Evolutionary conservation across 305 asterid genomes (phyloP).

Genomic region (Rubia tinctorum): DNA sequence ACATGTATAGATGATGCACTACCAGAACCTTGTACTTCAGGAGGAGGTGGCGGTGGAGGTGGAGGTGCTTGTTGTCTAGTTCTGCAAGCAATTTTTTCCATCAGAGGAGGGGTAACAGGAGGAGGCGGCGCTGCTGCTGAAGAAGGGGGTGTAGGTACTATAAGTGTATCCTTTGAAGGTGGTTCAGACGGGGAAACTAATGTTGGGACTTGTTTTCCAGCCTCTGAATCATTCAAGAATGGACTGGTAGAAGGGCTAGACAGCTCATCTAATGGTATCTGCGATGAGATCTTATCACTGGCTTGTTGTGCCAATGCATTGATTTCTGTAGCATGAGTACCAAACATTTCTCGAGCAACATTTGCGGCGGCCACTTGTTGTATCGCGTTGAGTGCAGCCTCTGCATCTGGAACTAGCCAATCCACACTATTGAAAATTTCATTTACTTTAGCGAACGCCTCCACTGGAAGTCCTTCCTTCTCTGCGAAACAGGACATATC

Average conservation of each 20-base stretch:
- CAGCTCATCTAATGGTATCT: slow-evolving; percentile 27
- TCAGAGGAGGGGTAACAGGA: slow-evolving; percentile 35
- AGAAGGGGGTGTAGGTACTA: slow-evolving; percentile 24
- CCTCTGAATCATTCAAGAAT: slow-evolving; percentile 30
- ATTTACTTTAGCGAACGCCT: slow-evolving; percentile 89
- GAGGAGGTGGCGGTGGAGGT: slow-evolving; percentile 24
- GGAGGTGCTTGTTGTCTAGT: slow-evolving; percentile 7
- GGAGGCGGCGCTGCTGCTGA: slow-evolving; percentile 23
- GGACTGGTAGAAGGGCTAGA: slow-evolving; percentile 28
- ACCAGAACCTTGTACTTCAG: slow-evolving; percentile 30
- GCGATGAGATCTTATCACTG: slow-evolving; percentile 34
- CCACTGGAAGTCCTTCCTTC: slow-evolving; percentile 94
- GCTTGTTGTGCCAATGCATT: slow-evolving; percentile 13
- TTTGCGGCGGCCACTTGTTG: slow-evolving; percentile 49
- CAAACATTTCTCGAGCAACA: slow-evolving; percentile 35
- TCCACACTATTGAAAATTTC: slow-evolving; percentile 88
- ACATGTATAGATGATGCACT: slow-evolving; percentile 33
- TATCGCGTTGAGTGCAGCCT: slow-evolving; percentile 52
- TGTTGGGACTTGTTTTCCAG: slow-evolving; percentile 16
- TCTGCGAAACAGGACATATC: slow-evolving; percentile 81
- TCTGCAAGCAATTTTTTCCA: slow-evolving; percentile 32
- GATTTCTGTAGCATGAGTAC: slow-evolving; percentile 20
- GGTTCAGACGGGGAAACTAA: slow-evolving; percentile 28
- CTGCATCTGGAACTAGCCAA: slow-evolving; percentile 72
- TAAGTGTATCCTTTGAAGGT: slow-evolving; percentile 36